These are phyloP conservation scores for Moesziomyces parantarcticus DNA, from an alignment of 1,284 basidiomycete genomes.

Conservation along the genomic window DNA sequence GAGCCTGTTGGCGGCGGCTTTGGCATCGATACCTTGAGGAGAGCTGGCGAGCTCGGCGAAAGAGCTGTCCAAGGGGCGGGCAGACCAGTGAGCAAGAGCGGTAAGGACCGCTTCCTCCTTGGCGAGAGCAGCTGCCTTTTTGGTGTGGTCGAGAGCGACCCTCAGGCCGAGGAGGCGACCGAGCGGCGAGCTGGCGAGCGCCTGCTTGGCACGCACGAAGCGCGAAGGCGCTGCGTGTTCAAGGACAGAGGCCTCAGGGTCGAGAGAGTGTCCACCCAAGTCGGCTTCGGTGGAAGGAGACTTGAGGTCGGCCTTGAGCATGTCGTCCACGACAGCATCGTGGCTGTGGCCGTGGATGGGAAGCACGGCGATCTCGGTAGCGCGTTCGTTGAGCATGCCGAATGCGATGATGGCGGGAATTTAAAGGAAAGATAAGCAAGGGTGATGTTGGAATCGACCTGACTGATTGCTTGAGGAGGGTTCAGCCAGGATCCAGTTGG, in stretches of 20 bases:
- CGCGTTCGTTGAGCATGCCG: background rate
- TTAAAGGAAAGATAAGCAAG: conserved; percentile 4
- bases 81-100: conserved; percentile 2
- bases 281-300: background rate
- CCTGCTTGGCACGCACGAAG: background rate
- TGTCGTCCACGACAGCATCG: background rate
- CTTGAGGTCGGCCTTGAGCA: background rate
- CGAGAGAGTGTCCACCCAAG: background rate
- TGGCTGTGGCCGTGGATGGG: background rate
- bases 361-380: conserved; percentile 4
- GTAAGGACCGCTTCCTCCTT: conserved; percentile 6
- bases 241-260: conserved; percentile 4
- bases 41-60: conserved; percentile 6
- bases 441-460: conserved; percentile 10
- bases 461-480: conserved; percentile 2
- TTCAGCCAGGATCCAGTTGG: conserved; percentile 12
- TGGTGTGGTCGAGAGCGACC: conserved; percentile 2
- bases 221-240: background rate
- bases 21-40: conserved; percentile 2
- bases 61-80: background rate
- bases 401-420: background rate
- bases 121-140: conserved; percentile 9
- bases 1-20: conserved; percentile 4
- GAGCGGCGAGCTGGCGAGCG: conserved; percentile 4
- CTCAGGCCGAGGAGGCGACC: conserved; percentile 5